These are phyloP conservation scores for Cylindrodendrum hubeiense DNA, from an alignment of 2,329 filamentous ascomycete genomes.

Conservation along the genomic window DNA sequence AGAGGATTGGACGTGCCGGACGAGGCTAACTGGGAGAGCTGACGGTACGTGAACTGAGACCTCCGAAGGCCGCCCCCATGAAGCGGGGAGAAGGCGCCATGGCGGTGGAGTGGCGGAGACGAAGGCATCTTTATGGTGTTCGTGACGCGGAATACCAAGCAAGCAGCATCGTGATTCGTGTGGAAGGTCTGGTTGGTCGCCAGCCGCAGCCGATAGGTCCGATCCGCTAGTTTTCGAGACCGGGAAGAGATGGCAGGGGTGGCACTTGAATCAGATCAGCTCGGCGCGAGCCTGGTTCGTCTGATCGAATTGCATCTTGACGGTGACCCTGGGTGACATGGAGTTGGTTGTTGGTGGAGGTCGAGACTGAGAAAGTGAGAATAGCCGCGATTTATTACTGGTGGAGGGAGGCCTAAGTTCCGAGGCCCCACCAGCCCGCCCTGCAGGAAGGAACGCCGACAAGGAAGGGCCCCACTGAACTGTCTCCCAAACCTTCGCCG, in stretches of 20 bases:
- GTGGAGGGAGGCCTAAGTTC: neutral
- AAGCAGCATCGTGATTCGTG: conserved; percentile 5
- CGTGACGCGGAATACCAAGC: neutral
- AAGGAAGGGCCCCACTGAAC: neutral
- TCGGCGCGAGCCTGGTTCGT: neutral
- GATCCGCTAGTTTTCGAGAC: neutral
- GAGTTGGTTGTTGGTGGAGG: conserved; percentile 1
- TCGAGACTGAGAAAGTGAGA: neutral
- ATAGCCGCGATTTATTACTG: neutral
- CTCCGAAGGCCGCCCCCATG: conserved; percentile 47
- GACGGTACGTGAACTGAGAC: conserved; percentile 87
- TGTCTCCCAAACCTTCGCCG: neutral
- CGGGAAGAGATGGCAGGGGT: neutral
- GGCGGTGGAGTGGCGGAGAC: conserved; percentile 29
- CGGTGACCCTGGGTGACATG: neutral
- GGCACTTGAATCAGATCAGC: neutral
- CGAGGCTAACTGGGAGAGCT: conserved; percentile 80
- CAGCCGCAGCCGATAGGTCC: neutral
- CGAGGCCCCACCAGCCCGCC: neutral
- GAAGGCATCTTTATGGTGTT: conserved; percentile 37
- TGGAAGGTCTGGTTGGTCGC: neutral
- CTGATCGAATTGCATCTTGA: neutral
- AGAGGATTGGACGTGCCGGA: conserved; percentile 81
- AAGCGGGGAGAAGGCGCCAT: conserved; percentile 44
- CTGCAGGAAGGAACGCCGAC: neutral